Conservation (phyloP, 108 stramenopile genomes). For the Cyclostephanos tholiformis region DNA sequence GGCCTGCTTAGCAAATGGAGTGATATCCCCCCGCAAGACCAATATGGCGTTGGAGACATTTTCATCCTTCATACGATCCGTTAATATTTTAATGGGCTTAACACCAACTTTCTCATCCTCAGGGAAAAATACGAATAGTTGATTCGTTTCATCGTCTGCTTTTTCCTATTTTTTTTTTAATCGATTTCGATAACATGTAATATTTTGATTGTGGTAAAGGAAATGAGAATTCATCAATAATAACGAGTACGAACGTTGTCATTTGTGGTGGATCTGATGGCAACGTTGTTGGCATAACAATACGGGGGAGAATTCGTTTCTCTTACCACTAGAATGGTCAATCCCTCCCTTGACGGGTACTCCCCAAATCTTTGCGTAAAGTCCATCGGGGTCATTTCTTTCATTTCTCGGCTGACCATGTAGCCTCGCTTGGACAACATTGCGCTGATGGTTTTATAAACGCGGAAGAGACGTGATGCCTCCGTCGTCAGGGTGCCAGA, state of each 20-base stretch:
- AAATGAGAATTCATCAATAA: background rate
- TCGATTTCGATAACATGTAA: conserved; percentile 3
- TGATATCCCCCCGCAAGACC: conserved; percentile 89
- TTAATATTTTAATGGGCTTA: conserved; percentile 91
- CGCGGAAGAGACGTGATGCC: conserved; percentile 91
- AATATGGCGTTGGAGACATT: conserved; percentile 87
- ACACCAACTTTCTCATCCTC: conserved; percentile 96
- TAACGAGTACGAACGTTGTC: background rate
- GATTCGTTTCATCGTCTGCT: conserved; percentile 86
- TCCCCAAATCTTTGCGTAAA: conserved; percentile 87
- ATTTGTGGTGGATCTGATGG: background rate
- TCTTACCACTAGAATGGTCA: conserved; percentile 83
- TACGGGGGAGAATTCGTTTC: background rate
- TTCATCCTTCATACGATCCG: conserved; percentile 88
- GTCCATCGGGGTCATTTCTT: conserved; percentile 81
- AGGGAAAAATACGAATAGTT: conserved; percentile 95
- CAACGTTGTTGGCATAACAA: background rate
- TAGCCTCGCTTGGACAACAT: conserved; percentile 92
- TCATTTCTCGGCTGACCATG: conserved; percentile 84
- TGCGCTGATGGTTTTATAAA: conserved; percentile 86
- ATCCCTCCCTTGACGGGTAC: conserved; percentile 71
- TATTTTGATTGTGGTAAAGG: background rate
- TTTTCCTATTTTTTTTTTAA: conserved; percentile 62
- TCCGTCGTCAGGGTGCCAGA: conserved; percentile 58
- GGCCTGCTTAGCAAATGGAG: conserved; percentile 93